These are phyloP conservation scores for Phialophora verrucosa DNA, from an alignment of 2,329 filamentous ascomycete genomes.

Conservation along the genomic window DNA sequence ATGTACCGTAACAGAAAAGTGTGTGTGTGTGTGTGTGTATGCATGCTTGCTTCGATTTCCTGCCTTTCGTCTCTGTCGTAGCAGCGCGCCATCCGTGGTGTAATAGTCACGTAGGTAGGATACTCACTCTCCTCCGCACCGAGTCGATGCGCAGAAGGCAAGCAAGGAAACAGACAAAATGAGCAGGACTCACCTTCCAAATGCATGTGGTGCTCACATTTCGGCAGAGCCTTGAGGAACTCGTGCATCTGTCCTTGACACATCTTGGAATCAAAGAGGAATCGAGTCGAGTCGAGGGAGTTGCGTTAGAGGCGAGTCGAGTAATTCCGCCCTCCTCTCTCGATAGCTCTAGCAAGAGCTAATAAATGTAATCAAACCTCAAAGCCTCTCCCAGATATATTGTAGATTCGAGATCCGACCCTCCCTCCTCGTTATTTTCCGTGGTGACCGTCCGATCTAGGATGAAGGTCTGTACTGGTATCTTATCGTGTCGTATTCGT, in stretches of 20 bases:
- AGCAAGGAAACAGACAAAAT: neutral
- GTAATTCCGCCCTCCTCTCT: no score
- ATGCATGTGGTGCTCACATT: constrained; percentile 83
- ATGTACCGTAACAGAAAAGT: neutral
- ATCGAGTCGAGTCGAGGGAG: neutral
- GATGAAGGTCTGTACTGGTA: no score
- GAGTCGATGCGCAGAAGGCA: neutral
- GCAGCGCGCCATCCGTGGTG: no score
- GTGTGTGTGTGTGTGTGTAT: neutral
- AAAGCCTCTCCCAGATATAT: no score
- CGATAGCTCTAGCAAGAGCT: no score
- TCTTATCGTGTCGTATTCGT: no score
- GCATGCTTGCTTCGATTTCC: neutral
- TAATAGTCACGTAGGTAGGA: neutral
- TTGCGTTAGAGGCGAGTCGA: no score
- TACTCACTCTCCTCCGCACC: neutral
- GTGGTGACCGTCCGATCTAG: no score
- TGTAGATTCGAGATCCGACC: no score
- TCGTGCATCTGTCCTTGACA: constrained; percentile 62
- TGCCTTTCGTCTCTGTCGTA: no score
- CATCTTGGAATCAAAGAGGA: constrained; percentile 49
- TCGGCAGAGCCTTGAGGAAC: constrained; percentile 71
- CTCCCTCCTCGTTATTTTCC: no score
- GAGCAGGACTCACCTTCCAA: constrained; percentile 63
- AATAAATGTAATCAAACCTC: no score